Base-by-base conservation (phyloP, 2,329 filamentous ascomycete species). In the Penicillium sp. region DNA sequence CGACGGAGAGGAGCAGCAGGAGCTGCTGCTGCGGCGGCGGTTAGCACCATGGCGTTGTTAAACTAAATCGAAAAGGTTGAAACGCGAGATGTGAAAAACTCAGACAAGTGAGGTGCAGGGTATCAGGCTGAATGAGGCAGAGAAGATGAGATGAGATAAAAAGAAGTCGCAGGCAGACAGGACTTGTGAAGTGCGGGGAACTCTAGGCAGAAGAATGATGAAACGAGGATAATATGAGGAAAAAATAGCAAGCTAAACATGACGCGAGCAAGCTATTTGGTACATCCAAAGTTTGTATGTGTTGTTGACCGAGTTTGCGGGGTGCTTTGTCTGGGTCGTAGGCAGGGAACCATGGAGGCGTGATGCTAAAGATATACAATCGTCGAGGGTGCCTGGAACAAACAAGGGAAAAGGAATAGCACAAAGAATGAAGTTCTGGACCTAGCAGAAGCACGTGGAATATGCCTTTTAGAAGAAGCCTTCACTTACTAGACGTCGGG, bases 1-100 rank as follows among this genome's bases (percentile, higher is more conserved):
- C 55, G 58, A 55, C 55, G 55, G 48, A 38, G 58, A 38, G 58
- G 24, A 55, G 40, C 26, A 33, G 30, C 24, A 48, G 53, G 38
- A 52, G 59, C 59, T 51, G 52, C 28, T 21, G 51, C 56, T 38
- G 46, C 42, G 50, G 52, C 45, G 35, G 49, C 24, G 11, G 51
- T 56, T 56, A 60, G 56, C 28, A 49, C 48, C 56, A 58, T 60
- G 47, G 21, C 40, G 24, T 8, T 38, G 42, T 33, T 23, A 8
- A 21, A 46, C 5, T 18, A 8, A 46, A 23, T 30, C 28, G 28
- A 30, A 9, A 30, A 8, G 11, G 2, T 21, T n/a, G 33, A 30
- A 9, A 38, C 14, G 30, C 14, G 18, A 46, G 16, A 48, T 24
- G 4, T 26, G 42, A 47, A 47, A 9, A 40, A 40, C 18, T 14